Evolutionary conservation across 1,139 yeast species (phyloP).

Genomic region (Scheffersomyces insectosa): DNA sequence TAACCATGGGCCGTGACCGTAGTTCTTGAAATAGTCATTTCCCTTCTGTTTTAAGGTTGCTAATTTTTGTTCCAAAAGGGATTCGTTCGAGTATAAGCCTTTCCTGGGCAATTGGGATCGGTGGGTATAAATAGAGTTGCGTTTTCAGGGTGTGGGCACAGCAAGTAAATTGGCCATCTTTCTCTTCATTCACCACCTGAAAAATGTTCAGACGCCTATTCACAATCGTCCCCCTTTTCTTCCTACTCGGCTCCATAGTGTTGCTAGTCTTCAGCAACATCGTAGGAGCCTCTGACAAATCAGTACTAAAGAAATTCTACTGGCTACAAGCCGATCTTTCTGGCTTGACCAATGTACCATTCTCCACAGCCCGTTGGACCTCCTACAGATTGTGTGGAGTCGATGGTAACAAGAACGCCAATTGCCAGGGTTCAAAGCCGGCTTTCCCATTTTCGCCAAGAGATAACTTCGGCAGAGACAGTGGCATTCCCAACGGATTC

Average conservation of each 20-base stretch:
- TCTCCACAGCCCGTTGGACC: slow-evolving; percentile 65
- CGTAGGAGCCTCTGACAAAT: slow-evolving; percentile 55
- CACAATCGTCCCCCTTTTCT: slow-evolving; percentile 28
- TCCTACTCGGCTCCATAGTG: slow-evolving; percentile 45
- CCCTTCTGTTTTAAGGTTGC: no score
- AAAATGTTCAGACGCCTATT: slow-evolving; percentile 15
- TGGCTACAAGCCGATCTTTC: slow-evolving; percentile 73
- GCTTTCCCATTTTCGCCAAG: slow-evolving; percentile 71
- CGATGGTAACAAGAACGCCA: slow-evolving; percentile 31
- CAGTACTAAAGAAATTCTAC: slow-evolving; percentile 56
- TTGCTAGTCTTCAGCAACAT: slow-evolving; percentile 62
- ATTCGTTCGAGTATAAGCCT: no score
- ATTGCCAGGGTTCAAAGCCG: slow-evolving; percentile 51
- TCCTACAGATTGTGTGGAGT: slow-evolving; percentile 63
- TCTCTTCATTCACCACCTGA: no score
- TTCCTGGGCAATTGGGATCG: no score
- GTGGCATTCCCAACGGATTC: slow-evolving; percentile 52
- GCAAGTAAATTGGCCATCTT: no score
- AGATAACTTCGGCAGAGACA: slow-evolving; percentile 49
- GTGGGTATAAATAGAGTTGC: no score
- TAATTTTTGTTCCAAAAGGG: no score
- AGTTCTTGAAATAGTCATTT: no score
- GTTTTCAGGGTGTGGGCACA: no score
- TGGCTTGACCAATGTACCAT: slow-evolving; percentile 49
- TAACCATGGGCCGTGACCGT: no score